phyloP scores from a whole-genome alignment of 495 filamentous ascomycete genomes.

The Penicillium mononematosum region DNA sequence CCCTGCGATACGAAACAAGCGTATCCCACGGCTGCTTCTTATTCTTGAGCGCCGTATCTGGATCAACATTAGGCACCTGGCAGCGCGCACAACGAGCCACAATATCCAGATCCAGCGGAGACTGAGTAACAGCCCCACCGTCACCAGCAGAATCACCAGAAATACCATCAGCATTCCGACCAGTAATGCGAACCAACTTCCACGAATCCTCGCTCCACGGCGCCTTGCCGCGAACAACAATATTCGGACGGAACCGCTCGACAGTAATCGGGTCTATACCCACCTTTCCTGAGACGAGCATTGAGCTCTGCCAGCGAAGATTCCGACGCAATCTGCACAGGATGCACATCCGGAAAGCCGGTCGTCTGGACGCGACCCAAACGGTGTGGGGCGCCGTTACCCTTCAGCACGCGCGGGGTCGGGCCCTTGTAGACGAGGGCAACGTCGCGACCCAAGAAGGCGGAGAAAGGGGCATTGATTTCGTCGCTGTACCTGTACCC shows the following conservation, averaged over 20 bases:
- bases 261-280: slow-evolving; percentile 39
- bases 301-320: slow-evolving; percentile 47
- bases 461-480: slow-evolving; percentile 37
- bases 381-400: slow-evolving; percentile 36
- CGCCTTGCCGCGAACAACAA: slow-evolving; percentile 64
- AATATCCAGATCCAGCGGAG: slow-evolving; percentile 50
- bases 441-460: slow-evolving; percentile 36
- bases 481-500: slow-evolving; percentile 37
- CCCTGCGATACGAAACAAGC: slow-evolving; percentile 64
- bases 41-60: slow-evolving; percentile 66
- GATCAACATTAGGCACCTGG: slow-evolving; percentile 83
- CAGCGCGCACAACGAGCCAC: slow-evolving; percentile 75
- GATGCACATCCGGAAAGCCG: slow-evolving; percentile 45
- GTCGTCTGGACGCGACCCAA: slow-evolving; percentile 41
- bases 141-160: background rate
- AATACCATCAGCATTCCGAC: background rate
- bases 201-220: slow-evolving; percentile 77
- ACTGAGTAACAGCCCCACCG: background rate
- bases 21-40: slow-evolving; percentile 72
- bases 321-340: slow-evolving; percentile 53
- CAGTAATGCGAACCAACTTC: slow-evolving; percentile 65
- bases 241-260: slow-evolving; percentile 79
- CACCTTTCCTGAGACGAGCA: slow-evolving; percentile 16
- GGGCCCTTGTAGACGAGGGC: slow-evolving; percentile 46
- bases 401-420: slow-evolving; percentile 38